Percentiles rank a stretch among this genome's conserved stretches.
Evolutionary conservation across 192 early-diverging fungal species (phyloP).

Genomic region (Coemansia sp.): DNA sequence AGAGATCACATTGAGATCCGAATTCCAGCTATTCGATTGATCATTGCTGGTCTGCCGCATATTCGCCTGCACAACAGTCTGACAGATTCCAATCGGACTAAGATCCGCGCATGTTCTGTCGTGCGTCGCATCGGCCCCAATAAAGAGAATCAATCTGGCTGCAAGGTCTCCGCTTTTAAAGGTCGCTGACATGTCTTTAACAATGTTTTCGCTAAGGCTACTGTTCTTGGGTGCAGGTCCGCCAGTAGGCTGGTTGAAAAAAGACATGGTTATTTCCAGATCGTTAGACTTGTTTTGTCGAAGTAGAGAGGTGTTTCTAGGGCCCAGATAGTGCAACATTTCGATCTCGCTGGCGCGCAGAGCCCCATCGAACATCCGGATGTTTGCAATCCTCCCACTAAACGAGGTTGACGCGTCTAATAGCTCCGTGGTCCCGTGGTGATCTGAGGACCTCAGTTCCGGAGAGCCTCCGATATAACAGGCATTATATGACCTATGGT

Average conservation of each 20-base stretch:
- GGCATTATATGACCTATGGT: constrained; percentile 18
- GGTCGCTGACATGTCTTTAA: constrained; percentile 11
- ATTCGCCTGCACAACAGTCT: constrained; percentile 35
- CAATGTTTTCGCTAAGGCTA: not conserved
- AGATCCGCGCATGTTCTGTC: constrained; percentile 19
- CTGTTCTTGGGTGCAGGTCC: not conserved
- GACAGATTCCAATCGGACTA: constrained; percentile 43
- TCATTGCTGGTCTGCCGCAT: not conserved
- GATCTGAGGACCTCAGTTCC: not conserved
- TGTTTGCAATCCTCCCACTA: constrained; percentile 19
- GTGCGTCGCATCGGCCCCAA: constrained; percentile 14
- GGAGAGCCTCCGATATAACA: constrained; percentile 30
- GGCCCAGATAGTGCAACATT: constrained; percentile 34
- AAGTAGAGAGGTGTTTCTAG: constrained; percentile 21
- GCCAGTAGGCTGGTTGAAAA: constrained; percentile 14
- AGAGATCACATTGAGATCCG: not conserved
- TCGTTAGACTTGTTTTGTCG: constrained; percentile 23
- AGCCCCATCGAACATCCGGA: constrained; percentile 45
- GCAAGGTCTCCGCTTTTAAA: constrained; percentile 22
- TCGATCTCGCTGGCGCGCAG: constrained; percentile 26
- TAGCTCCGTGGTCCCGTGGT: no score
- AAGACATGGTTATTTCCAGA: constrained; percentile 4
- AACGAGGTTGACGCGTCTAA: constrained; percentile 5
- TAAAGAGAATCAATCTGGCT: constrained; percentile 20
- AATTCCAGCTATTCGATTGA: not conserved